These are phyloP conservation scores for Rubroshorea leprosula DNA, from an alignment of 345 rosid genomes.

Conservation along the genomic window DNA sequence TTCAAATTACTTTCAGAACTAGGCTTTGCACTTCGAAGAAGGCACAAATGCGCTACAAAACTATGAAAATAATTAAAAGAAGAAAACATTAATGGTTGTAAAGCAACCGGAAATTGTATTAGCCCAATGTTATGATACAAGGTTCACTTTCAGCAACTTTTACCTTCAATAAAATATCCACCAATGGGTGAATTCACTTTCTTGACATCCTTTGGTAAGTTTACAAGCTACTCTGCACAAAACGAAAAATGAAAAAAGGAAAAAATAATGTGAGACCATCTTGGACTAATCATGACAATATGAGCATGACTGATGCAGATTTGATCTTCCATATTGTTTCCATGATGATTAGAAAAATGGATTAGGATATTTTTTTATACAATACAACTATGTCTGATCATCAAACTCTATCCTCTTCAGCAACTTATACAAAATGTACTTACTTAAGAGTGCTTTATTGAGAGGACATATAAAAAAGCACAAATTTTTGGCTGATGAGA, in stretches of 20 bases:
- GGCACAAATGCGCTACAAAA: constrained; percentile 13
- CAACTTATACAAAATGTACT: too few species aligned
- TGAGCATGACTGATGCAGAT: too few species aligned
- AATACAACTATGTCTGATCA: too few species aligned
- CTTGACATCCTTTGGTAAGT: constrained; percentile 28
- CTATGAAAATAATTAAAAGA: constrained; percentile 15
- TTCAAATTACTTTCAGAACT: constrained; percentile 14
- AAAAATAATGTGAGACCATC: not conserved
- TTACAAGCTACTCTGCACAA: constrained; percentile 38
- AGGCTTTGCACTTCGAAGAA: constrained; percentile 16
- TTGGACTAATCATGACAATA: too few species aligned
- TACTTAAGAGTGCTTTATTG: too few species aligned
- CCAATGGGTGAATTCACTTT: constrained; percentile 32
- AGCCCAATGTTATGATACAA: constrained; percentile 40
- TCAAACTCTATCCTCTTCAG: too few species aligned
- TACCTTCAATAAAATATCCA: constrained; percentile 28
- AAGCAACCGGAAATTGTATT: constrained; percentile 18
- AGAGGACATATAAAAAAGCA: too few species aligned
- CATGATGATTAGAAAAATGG: too few species aligned
- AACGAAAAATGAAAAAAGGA: constrained; percentile 8
- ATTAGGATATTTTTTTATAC: too few species aligned
- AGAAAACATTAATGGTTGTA: constrained; percentile 12
- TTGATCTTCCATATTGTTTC: too few species aligned
- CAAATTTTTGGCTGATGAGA: too few species aligned
- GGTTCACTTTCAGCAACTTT: constrained; percentile 22